Evolutionary conservation across 768 basidiomycete genomes (phyloP).

Genomic region (Suillus subalutaceus): DNA sequence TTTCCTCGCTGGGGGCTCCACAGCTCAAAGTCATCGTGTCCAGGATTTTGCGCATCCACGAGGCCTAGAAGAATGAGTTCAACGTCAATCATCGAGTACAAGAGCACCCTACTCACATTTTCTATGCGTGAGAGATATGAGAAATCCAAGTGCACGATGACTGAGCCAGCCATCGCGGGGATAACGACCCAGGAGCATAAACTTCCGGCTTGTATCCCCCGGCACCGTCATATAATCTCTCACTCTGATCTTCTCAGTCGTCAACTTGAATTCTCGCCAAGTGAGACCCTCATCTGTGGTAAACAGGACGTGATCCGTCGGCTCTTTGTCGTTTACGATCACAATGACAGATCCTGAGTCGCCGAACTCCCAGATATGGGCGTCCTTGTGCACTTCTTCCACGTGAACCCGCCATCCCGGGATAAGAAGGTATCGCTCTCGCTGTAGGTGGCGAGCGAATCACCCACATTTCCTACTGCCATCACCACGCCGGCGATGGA

Average conservation of each 20-base stretch:
- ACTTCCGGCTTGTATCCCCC: slow-evolving; percentile 85
- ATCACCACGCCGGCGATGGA: slow-evolving; percentile 91
- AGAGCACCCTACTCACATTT: slow-evolving; percentile 60
- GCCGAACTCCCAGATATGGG: slow-evolving; percentile 97
- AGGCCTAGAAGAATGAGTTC: slow-evolving; percentile 51
- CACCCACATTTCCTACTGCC: slow-evolving; percentile 96
- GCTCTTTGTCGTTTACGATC: slow-evolving; percentile 93
- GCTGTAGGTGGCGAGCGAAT: slow-evolving; percentile 73
- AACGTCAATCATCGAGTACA: background rate
- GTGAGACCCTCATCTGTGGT: slow-evolving; percentile 85
- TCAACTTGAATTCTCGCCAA: slow-evolving; percentile 89
- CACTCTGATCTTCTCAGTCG: slow-evolving; percentile 71
- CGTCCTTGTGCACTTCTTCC: slow-evolving; percentile 98
- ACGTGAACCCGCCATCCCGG: slow-evolving; percentile 95
- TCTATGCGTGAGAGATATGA: slow-evolving; percentile 67
- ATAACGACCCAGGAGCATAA: slow-evolving; percentile 78
- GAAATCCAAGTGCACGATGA: slow-evolving; percentile 89
- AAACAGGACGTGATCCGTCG: slow-evolving; percentile 87
- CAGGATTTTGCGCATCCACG: slow-evolving; percentile 68
- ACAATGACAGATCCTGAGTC: slow-evolving; percentile 94
- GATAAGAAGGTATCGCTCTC: slow-evolving; percentile 95
- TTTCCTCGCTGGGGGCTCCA: slow-evolving; percentile 94
- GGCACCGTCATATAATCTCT: slow-evolving; percentile 83
- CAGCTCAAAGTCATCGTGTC: slow-evolving; percentile 91
- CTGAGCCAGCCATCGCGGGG: slow-evolving; percentile 44